A percentile compares a stretch with the other conserved stretches of the same genome.
These are phyloP conservation scores for Cyberlindnera maritima DNA, from an alignment of 805 yeast genomes.

Conservation along the genomic window DNA sequence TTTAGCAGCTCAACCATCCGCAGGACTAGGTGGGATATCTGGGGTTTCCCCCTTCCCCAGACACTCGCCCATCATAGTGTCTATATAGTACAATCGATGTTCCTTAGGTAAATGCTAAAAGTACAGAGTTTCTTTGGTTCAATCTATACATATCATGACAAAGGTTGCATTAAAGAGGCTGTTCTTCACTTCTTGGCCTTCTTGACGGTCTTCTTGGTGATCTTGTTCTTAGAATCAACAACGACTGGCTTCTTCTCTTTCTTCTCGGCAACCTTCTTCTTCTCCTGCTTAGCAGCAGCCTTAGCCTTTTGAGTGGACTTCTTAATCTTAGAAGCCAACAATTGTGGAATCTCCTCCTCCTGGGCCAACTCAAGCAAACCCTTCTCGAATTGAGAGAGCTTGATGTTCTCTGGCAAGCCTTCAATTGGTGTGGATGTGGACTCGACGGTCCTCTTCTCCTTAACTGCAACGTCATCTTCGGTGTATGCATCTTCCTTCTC, in stretches of 20 bases:
- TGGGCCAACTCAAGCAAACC: conserved; percentile 83
- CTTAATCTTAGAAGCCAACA: conserved; percentile 56
- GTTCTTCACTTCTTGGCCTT: conserved; percentile 12
- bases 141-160: not conserved
- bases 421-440: conserved; percentile 23
- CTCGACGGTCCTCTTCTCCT: conserved; percentile 3
- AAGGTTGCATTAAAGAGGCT: too few relatives aligned
- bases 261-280: conserved; percentile 1
- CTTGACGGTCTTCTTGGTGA: conserved; percentile 12
- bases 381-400: conserved; percentile 61
- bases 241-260: conserved; percentile 6
- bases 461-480: conserved; percentile 29
- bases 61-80: too few relatives aligned
- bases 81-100: too few relatives aligned
- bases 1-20: too few relatives aligned
- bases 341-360: conserved; percentile 60
- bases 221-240: conserved; percentile 17
- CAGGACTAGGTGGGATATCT: too few relatives aligned
- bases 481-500: conserved; percentile 51
- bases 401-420: conserved; percentile 38
- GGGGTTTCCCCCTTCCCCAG: too few relatives aligned
- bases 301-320: conserved; percentile 34
- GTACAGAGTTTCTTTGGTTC: not conserved
- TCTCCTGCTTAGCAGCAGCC: conserved; percentile 11
- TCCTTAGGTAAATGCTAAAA: too few relatives aligned